Evolutionary conservation across 495 filamentous ascomycete species (phyloP), one percentile per base, ranked within the genome.

Genomic region (Aspergillus sclerotiicarbonarius): DNA sequence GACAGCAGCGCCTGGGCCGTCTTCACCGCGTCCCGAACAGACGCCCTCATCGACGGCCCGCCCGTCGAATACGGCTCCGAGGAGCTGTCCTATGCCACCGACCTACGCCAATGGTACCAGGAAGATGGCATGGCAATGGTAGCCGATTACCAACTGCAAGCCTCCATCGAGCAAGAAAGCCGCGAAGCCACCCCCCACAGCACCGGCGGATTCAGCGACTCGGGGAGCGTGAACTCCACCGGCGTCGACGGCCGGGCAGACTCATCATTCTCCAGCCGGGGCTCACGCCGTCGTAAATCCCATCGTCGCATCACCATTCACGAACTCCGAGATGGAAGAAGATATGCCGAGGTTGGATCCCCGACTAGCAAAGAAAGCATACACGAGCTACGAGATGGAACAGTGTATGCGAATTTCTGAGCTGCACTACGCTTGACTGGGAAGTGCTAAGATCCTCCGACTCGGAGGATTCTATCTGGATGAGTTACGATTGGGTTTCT

Each of bases 1-100:
- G 66, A 76, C 29, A 74, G 75, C 37, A 82, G 80, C 33, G 75
- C 82, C 21, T 95, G 90, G 89, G 89, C 84, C 5, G 83, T 92
- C 1, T 82, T 80, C 64, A 65, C 67, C 18, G 59, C 58, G 16
- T 64, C 65, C 19, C 58, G 59, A 78, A 75, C 64, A 10, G 77
- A 77, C 41, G 75, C 76, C 18, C 75, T 80, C 61, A 70, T 82
- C 15, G 76, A 69, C 53, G 87, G 87, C 1, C 87, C 87, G 15
- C 84, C 84, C 0, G 84, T 90, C 4, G 87, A 90, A 67, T 80
- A 81, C 56, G 82, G 78, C 6, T 72, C 75, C 2, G 81, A 80
- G 54, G 88, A 91, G 68, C 71, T 75, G 53, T 70, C 67, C 18
- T 82, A 81, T 67, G 82, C 83, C n/a, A 68, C 73, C 48, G 73